Evolutionary conservation across 495 filamentous ascomycete genomes (phyloP), one percentile per base, ranked within the genome.

Genomic region (Lepraria neglecta): DNA sequence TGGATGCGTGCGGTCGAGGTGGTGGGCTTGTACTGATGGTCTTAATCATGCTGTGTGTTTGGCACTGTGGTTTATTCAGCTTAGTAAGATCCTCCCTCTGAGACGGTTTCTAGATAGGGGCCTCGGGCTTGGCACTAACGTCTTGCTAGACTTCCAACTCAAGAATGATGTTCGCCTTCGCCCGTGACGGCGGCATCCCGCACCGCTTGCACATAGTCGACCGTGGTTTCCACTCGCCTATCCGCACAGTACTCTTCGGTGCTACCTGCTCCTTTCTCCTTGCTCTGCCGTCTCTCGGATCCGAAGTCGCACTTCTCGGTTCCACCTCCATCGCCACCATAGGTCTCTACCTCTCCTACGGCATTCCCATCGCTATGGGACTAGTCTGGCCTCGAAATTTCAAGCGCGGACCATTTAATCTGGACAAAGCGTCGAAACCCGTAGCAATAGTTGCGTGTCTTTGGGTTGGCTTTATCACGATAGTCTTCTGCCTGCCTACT

Each of bases 271-370:
- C 81, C 57, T 85, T 84, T 71, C 72, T 80, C 63, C 75, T 87
- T 4, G 77, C 78, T 0, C 74, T 86, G 21, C 83, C 84, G 15
- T 82, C 77, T 6, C 77, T 87, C 1, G 84, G 84, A n/a, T 80
- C 76, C 12, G 68, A 71, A 2, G 83, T 84, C 27, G 84, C 81
- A 27, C 87, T 82, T 69, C 68, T 73, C 48, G 84, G 80, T 42
- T 84, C 79, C 56, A 85, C 81, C 17, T 79, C 74, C n/a, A 81
- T 86, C 52, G 82, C 80, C 12, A 87, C 85, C 10, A 87, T 87
- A 52, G 79, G 82, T 6, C 73, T 88, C 11, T 85, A 84, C 31
- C 76, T 86, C 21, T 82, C 78, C 58, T 89, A 88, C 69, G 84
- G 83, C 7, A 72, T 84, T 24, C 85, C 82, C 0, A 83, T 87